These are phyloP conservation scores for Pichia rugopelliculosa DNA, from an alignment of 805 yeast genomes.

Conservation along the genomic window DNA sequence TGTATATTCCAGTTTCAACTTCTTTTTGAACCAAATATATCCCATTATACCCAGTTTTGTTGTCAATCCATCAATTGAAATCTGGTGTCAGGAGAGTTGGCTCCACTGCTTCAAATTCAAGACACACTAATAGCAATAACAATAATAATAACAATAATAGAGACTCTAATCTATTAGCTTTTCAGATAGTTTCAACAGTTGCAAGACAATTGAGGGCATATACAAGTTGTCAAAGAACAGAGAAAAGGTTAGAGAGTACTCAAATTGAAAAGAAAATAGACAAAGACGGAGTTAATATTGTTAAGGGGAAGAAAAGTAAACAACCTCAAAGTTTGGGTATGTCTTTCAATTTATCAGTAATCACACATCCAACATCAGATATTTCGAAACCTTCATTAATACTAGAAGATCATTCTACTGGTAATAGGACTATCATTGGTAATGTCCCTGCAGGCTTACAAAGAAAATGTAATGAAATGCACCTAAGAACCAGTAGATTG, in stretches of 20 bases:
- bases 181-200: background rate
- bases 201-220: background rate
- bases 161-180: background rate
- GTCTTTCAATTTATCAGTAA: constrained; percentile 43
- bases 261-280: background rate
- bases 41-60: background rate
- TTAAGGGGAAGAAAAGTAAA: background rate
- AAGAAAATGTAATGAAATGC: constrained; percentile 57
- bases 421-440: constrained; percentile 63
- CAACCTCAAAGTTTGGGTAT: constrained; percentile 14
- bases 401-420: constrained; percentile 40
- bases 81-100: background rate
- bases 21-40: background rate
- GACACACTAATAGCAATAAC: background rate
- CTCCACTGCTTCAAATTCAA: background rate
- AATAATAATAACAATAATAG: background rate
- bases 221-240: background rate
- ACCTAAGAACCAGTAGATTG: constrained; percentile 49
- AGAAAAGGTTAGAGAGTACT: background rate
- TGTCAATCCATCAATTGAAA: background rate
- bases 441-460: constrained; percentile 83
- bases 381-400: constrained; percentile 48
- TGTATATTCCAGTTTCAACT: background rate
- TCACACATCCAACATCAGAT: constrained; percentile 59
- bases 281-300: background rate